A percentile compares a stretch with the other conserved stretches of the same genome.
These are phyloP conservation scores for Pleurozium schreberi DNA, from an alignment of 225 moss, liverwort and hornwort genomes.

Conservation along the genomic window DNA sequence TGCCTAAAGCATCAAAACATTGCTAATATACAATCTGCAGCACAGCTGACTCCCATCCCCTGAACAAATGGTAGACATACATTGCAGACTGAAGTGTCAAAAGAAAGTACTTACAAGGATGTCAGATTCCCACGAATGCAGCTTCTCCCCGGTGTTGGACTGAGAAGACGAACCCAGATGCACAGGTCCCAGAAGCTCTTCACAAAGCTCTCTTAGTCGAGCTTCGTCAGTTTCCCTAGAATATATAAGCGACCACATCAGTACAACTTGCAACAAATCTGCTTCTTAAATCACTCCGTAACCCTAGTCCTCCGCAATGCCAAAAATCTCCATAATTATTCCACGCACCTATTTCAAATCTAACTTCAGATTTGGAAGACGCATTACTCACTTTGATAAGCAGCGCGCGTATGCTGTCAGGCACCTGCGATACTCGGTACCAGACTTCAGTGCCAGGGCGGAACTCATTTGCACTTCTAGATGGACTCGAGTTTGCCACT, in stretches of 20 bases:
- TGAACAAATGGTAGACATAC: background rate
- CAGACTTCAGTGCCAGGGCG: slow-evolving; percentile 66
- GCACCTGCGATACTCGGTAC: slow-evolving; percentile 62
- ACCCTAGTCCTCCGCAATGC: background rate
- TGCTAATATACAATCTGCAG: background rate
- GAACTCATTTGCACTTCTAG: slow-evolving; percentile 83
- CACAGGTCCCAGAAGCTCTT: slow-evolving; percentile 74
- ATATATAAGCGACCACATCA: background rate
- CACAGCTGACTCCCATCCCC: background rate
- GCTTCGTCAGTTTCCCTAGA: slow-evolving; percentile 74
- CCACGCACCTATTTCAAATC: background rate
- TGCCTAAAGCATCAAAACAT: background rate
- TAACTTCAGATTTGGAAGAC: background rate
- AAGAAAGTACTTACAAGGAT: slow-evolving; percentile 45
- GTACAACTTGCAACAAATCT: background rate
- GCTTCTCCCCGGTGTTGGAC: background rate
- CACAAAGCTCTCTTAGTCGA: slow-evolving; percentile 88
- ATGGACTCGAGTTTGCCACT: slow-evolving; percentile 66
- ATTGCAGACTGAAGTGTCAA: background rate
- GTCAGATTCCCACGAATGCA: slow-evolving; percentile 46
- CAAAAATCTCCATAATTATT: background rate
- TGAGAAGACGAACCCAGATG: slow-evolving; percentile 10
- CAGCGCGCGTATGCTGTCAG: slow-evolving; percentile 80
- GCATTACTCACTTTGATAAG: slow-evolving; percentile 48
- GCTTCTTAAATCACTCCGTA: background rate